A percentile compares a stretch with the other conserved stretches of the same genome.
These are phyloP conservation scores for Closterium sp. DNA, from an alignment of 139 green algal species.

Conservation along the genomic window DNA sequence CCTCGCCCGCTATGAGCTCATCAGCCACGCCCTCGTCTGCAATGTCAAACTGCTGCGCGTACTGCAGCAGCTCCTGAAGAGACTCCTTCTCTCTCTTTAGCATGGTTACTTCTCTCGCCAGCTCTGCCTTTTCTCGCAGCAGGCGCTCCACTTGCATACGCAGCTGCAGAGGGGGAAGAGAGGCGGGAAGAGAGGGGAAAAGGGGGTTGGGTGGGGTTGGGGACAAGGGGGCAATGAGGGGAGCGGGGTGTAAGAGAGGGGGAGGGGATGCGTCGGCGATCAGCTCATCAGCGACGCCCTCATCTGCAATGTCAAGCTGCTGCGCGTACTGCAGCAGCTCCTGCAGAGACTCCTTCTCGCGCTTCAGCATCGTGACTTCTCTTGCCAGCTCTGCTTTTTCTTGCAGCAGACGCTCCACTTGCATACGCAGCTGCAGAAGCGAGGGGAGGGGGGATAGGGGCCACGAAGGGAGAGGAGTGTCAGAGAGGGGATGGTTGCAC, in stretches of 20 bases:
- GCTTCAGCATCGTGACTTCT: background rate
- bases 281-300: background rate
- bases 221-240: no score
- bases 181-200: background rate
- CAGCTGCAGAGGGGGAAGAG: constrained; percentile 4
- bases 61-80: background rate
- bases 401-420: no score
- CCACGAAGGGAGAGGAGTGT: background rate
- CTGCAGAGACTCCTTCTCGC: background rate
- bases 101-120: background rate
- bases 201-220: background rate
- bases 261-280: background rate
- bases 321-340: constrained; percentile 12
- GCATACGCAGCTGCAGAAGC: background rate
- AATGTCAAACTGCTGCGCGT: background rate
- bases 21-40: background rate
- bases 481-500: background rate
- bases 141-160: constrained; percentile 3
- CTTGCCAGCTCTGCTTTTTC: background rate
- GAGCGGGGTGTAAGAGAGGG: no score
- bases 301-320: background rate
- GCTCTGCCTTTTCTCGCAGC: background rate
- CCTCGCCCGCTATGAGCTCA: background rate
- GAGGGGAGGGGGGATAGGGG: background rate
- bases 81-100: background rate